Conservation (phyloP, 2,329 filamentous ascomycete genomes). For the Fusarium burgessii region DNA sequence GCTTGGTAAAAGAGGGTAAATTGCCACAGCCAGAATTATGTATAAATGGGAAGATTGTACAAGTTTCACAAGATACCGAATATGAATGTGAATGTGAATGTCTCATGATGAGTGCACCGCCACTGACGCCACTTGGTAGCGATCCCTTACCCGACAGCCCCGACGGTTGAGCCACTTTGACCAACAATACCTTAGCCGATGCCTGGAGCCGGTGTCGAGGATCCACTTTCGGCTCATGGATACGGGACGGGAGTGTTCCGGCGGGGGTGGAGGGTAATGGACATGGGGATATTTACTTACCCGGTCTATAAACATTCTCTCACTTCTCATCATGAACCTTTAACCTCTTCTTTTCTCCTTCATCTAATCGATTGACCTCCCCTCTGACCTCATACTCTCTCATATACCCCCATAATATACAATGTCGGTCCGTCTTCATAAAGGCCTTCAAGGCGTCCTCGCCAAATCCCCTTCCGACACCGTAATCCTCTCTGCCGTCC, state of each 20-base stretch:
- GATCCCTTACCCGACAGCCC: slow-evolving; percentile 26
- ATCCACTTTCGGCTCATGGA: slow-evolving; percentile 34
- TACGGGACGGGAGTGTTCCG: slow-evolving; percentile 30
- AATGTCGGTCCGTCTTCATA: slow-evolving; percentile 43
- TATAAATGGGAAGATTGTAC: slow-evolving; percentile 1
- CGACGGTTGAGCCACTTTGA: slow-evolving; percentile 20
- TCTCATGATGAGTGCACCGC: slow-evolving; percentile 21
- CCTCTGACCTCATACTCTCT: background rate
- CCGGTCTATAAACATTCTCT: slow-evolving; percentile 24
- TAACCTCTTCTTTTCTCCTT: slow-evolving; percentile 3
- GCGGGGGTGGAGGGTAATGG: slow-evolving; percentile 23
- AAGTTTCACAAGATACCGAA: background rate
- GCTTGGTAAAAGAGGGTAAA: background rate
- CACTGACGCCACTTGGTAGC: slow-evolving; percentile 9
- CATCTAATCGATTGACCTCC: slow-evolving; percentile 4
- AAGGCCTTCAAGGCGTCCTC: slow-evolving; percentile 79
- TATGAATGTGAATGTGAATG: background rate
- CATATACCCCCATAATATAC: background rate
- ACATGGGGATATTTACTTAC: slow-evolving; percentile 43
- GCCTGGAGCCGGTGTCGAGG: slow-evolving; percentile 39
- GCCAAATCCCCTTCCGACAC: slow-evolving; percentile 83
- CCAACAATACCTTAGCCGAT: slow-evolving; percentile 37
- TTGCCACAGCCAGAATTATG: background rate
- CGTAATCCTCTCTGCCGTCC: slow-evolving; percentile 90
- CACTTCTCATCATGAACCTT: slow-evolving; percentile 7